phyloP scores from a whole-genome alignment of 2,329 filamentous ascomycete species.

The Xylariaceae sp. region DNA sequence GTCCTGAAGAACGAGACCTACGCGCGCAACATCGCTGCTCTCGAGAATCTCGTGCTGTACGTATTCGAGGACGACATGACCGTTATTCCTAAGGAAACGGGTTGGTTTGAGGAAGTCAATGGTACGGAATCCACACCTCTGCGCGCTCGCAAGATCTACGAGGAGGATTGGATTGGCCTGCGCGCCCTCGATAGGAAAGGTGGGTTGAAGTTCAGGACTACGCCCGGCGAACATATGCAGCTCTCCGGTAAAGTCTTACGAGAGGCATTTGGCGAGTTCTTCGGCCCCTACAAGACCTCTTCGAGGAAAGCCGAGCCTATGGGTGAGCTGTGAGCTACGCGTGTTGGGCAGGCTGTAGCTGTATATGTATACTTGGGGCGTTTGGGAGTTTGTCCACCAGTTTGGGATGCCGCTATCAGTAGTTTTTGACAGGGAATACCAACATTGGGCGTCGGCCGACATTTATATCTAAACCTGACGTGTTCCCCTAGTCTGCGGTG shows the following conservation, averaged over 20 bases:
- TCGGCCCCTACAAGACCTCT: slow-evolving; percentile 57
- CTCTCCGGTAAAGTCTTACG: slow-evolving; percentile 71
- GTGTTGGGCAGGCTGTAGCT: slow-evolving; percentile 5
- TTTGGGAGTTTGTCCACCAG: slow-evolving; percentile 4
- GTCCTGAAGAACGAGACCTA: slow-evolving; percentile 75
- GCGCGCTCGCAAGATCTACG: slow-evolving; percentile 75
- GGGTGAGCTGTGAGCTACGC: slow-evolving; percentile 18
- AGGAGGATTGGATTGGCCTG: slow-evolving; percentile 92
- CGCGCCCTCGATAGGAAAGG: slow-evolving; percentile 79
- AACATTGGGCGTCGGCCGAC: background rate
- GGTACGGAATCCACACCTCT: slow-evolving; percentile 71
- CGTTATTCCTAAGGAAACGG: slow-evolving; percentile 87
- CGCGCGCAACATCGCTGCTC: slow-evolving; percentile 67
- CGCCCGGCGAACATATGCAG: slow-evolving; percentile 84
- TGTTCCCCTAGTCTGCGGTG: background rate
- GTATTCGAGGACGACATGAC: slow-evolving; percentile 87
- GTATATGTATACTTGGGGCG: too few species aligned
- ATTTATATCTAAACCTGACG: background rate
- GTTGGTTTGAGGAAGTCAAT: slow-evolving; percentile 91
- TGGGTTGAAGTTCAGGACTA: slow-evolving; percentile 75
- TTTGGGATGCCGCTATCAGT: slow-evolving; percentile 23
- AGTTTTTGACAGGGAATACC: background rate
- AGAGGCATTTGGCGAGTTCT: slow-evolving; percentile 70
- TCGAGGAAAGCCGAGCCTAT: background rate
- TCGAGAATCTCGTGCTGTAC: slow-evolving; percentile 87